A percentile compares a stretch with the other conserved stretches of the same genome.
phyloP scores from a whole-genome alignment of 768 basidiomycete species.

The Naganishia vaughanmartiniae region DNA sequence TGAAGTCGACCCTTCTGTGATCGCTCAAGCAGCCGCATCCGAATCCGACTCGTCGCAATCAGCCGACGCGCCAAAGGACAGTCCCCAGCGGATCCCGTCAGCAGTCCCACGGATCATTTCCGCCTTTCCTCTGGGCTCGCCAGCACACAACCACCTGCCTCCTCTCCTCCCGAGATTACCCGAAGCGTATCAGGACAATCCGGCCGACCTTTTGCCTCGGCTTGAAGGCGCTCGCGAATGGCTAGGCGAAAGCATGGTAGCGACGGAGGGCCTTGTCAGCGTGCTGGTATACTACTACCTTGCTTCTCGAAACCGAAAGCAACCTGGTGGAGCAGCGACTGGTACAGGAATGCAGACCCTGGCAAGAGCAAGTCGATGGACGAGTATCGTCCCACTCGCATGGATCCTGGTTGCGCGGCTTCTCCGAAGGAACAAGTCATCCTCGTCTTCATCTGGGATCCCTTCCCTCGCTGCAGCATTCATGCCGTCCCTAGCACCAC shows the following conservation, averaged over 20 bases:
- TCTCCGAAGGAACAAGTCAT: conserved; percentile 2
- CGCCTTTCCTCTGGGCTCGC: conserved; percentile 49
- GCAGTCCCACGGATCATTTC: conserved; percentile 52
- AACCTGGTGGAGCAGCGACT: not conserved
- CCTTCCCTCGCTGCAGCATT: not conserved
- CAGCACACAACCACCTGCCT: conserved; percentile 61
- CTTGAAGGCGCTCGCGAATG: conserved; percentile 33
- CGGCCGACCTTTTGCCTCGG: conserved; percentile 38
- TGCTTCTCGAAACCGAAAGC: not conserved
- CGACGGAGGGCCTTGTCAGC: conserved; percentile 34
- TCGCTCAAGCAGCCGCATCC: conserved; percentile 52
- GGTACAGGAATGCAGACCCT: conserved; percentile 26
- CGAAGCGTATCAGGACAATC: conserved; percentile 34
- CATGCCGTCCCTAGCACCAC: not conserved
- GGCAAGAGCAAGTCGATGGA: conserved; percentile 47
- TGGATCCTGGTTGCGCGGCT: conserved; percentile 21
- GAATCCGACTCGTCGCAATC: not conserved
- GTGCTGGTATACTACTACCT: conserved; percentile 29
- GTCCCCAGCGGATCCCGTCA: conserved; percentile 1
- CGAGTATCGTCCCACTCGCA: conserved; percentile 52
- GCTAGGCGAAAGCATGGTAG: conserved; percentile 37
- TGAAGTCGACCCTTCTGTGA: conserved; percentile 72
- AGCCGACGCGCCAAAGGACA: too few species aligned
- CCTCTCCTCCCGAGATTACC: conserved; percentile 37
- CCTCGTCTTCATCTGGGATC: not conserved